Evolutionary conservation across 345 rosid species (phyloP).

Genomic region (Eucalyptus microcorys): DNA sequence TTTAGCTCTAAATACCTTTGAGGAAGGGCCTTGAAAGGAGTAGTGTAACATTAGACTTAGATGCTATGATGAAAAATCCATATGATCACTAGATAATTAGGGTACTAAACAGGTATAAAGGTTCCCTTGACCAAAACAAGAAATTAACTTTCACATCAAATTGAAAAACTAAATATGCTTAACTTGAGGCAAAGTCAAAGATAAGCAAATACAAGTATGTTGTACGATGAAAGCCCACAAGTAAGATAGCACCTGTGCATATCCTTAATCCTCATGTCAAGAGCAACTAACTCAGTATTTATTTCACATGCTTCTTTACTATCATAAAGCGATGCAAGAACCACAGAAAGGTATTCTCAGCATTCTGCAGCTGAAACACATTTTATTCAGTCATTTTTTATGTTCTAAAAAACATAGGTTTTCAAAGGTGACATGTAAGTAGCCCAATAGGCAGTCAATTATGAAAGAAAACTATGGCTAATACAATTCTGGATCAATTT

Average conservation of each 20-base stretch:
- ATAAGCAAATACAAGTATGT: background rate
- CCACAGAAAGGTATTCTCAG: background rate
- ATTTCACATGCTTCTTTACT: background rate
- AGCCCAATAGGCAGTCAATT: background rate
- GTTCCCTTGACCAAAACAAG: background rate
- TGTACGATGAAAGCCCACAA: background rate
- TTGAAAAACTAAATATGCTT: background rate
- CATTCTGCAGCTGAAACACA: background rate
- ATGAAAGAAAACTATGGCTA: background rate
- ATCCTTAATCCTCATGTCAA: background rate
- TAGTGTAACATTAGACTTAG: background rate
- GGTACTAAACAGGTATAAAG: background rate
- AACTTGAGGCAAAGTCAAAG: background rate
- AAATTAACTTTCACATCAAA: background rate
- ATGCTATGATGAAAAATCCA: background rate
- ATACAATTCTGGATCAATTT: background rate
- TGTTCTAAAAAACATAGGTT: background rate
- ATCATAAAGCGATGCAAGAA: background rate
- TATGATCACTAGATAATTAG: background rate
- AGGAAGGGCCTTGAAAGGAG: background rate
- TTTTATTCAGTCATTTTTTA: background rate
- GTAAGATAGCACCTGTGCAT: background rate
- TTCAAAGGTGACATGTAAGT: background rate
- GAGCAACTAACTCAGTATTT: background rate
- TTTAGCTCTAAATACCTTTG: background rate